Base-by-base conservation (phyloP, 441 rosid genomes). In the Euphorbia celastroides region DNA sequence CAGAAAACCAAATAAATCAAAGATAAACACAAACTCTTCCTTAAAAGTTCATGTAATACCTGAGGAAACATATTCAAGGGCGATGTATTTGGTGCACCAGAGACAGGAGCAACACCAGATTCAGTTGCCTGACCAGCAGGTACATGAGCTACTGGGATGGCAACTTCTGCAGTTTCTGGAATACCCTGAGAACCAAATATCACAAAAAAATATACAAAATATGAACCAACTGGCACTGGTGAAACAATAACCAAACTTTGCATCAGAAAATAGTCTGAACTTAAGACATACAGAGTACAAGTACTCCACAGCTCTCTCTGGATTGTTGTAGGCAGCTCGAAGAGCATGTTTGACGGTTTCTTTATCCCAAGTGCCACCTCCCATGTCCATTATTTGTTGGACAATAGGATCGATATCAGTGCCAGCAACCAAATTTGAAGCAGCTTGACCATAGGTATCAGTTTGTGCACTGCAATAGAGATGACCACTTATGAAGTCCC, bases 11-110 rank as follows among this genome's bases (percentile, higher is more conserved):
- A 61, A 74, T 61, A 67, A 68, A 38, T 25, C n/a, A 6, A 8
- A 10, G 31, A 36, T 10, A 65, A n/a, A 64, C 22, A 2, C 10
- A 44, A 60, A 71, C 26, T 67, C 66, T 31, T 32, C 20, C 31
- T 28, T 58, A 64, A 38, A 48, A 64, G 56, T 64, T 26, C 60
- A 76, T 57, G 46, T 51, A 74, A 64, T 74, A 92, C 98, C 98
- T 86, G 87, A 57, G 99, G 98, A 80, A 95, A 95, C 84, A 95
- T 83, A 80, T 95, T 90, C 79, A 95, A 81, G 66, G 99, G 99
- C 65, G 93, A 81, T 20, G 98, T 70, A 81, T 95, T 95, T 57
- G 99, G 99, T 63, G 79, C 95, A 69, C 92, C 86, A 48, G 95
- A 81, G 31, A 69, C 78, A 44, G 77, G 72, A 27, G 81, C 75